These are phyloP conservation scores for Trichoderma sp. DNA, from an alignment of 2,329 filamentous ascomycete genomes.

Conservation along the genomic window DNA sequence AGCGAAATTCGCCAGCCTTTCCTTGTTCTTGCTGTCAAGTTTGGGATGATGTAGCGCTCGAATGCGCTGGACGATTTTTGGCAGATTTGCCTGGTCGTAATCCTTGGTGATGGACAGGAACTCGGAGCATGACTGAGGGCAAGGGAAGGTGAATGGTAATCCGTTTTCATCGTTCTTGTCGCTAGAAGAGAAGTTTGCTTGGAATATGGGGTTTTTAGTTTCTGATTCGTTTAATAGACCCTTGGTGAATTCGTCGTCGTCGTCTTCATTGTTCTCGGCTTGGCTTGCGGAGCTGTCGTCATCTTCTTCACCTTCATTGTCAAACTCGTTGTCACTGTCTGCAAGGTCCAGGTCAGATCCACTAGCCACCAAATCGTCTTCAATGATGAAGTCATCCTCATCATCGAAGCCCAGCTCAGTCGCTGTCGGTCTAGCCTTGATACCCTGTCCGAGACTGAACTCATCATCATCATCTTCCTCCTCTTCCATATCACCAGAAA, in stretches of 20 bases:
- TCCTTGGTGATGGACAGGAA: conserved; percentile 64
- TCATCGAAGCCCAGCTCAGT: conserved; percentile 76
- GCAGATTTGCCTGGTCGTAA: conserved; percentile 63
- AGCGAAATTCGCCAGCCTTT: conserved; percentile 69
- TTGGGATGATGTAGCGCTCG: conserved; percentile 90
- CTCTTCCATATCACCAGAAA: conserved; percentile 36
- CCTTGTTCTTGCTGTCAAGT: conserved; percentile 79
- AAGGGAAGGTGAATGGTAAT: conserved; percentile 81
- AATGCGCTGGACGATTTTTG: conserved; percentile 82
- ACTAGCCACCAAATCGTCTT: conserved; percentile 82
- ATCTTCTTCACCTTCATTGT: conserved; percentile 43
- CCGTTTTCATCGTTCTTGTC: conserved; percentile 49
- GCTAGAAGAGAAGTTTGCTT: conserved; percentile 43
- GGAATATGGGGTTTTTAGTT: conserved; percentile 51
- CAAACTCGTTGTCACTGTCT: conserved; percentile 52
- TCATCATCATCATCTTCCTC: conserved; percentile 48
- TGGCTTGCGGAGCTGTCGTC: conserved; percentile 41
- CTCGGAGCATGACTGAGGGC: conserved; percentile 74
- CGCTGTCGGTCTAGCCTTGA: conserved; percentile 54
- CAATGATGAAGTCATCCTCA: conserved; percentile 89
- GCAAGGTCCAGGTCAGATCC: conserved; percentile 66
- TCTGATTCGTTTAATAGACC: conserved; percentile 62
- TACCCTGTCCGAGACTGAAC: conserved; percentile 59
- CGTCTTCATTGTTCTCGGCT: conserved; percentile 41
- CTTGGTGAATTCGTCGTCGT: conserved; percentile 70